Conservation (phyloP, 2,329 filamentous ascomycete genomes). For the Trichoderma aggressivum region DNA sequence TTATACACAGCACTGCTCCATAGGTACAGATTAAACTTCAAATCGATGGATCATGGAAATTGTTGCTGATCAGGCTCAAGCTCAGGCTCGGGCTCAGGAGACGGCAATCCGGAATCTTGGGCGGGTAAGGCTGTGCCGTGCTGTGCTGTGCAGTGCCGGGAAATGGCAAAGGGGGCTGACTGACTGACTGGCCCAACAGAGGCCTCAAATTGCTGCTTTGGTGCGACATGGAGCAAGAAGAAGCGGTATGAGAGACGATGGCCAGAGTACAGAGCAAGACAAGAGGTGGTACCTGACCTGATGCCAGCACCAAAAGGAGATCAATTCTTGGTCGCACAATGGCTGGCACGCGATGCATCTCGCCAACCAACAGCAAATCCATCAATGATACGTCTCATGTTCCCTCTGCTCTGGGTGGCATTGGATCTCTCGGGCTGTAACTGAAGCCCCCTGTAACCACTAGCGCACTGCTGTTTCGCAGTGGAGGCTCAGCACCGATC, state of each 20-base stretch:
- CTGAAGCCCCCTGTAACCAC: constrained; percentile 4
- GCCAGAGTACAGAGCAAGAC: neutral
- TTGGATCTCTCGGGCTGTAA: neutral
- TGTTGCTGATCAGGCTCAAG: neutral
- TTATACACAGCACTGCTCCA: neutral
- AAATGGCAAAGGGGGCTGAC: constrained; percentile 7
- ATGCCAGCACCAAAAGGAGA: neutral
- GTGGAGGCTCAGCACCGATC: constrained; percentile 1
- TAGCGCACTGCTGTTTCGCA: constrained; percentile 11
- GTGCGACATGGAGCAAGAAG: neutral
- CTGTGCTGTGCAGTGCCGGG: neutral
- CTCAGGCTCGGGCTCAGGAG: neutral
- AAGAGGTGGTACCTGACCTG: neutral
- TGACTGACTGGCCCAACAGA: neutral
- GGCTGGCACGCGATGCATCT: neutral
- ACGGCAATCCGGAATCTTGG: neutral
- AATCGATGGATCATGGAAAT: neutral
- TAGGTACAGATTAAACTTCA: neutral
- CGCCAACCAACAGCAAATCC: neutral
- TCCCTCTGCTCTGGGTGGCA: neutral
- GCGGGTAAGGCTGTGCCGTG: neutral
- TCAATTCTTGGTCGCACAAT: neutral
- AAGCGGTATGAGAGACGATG: neutral
- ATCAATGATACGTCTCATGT: neutral
- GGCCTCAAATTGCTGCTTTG: neutral